Conservation (phyloP, 108 stramenopile genomes). For the Discostella stelligeroides region DNA sequence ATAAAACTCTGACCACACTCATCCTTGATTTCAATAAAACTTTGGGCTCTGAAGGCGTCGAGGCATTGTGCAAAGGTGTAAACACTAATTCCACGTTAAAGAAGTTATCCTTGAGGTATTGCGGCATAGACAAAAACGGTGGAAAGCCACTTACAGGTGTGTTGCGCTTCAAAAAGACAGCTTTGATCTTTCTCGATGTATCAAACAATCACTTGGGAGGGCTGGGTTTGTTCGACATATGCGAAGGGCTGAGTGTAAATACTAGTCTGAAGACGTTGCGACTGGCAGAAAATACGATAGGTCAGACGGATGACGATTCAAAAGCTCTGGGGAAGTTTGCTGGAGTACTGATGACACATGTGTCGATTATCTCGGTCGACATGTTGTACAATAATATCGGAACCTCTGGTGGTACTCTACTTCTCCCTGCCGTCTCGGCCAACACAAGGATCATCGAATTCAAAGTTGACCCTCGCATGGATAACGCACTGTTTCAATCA, state of each 20-base stretch:
- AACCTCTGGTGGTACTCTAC: conserved; percentile 19
- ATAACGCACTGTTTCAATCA: conserved; percentile 21
- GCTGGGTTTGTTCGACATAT: conserved; percentile 41
- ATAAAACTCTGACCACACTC: conserved; percentile 49
- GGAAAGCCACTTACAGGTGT: conserved; percentile 51
- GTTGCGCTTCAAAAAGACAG: conserved; percentile 41
- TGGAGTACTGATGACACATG: conserved; percentile 24
- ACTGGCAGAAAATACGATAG: conserved; percentile 54
- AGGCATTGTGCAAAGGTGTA: conserved; percentile 58
- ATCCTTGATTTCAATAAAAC: conserved; percentile 59
- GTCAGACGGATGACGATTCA: conserved; percentile 35
- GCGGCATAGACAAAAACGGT: conserved; percentile 46
- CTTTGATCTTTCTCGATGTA: conserved; percentile 41
- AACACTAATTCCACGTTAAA: conserved; percentile 60
- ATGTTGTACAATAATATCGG: conserved; percentile 61
- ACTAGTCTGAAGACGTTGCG: conserved; percentile 34
- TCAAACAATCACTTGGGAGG: conserved; percentile 50
- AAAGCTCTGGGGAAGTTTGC: conserved; percentile 40
- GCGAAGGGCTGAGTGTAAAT: conserved; percentile 46
- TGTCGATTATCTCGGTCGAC: conserved; percentile 39
- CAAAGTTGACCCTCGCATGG: conserved; percentile 37
- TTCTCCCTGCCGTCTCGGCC: conserved; percentile 19
- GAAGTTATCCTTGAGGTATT: conserved; percentile 54
- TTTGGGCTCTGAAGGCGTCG: conserved; percentile 46
- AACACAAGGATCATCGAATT: conserved; percentile 34